Evolutionary conservation across 1,284 basidiomycete genomes (phyloP).

Genomic region (Amylostereum areolatum): DNA sequence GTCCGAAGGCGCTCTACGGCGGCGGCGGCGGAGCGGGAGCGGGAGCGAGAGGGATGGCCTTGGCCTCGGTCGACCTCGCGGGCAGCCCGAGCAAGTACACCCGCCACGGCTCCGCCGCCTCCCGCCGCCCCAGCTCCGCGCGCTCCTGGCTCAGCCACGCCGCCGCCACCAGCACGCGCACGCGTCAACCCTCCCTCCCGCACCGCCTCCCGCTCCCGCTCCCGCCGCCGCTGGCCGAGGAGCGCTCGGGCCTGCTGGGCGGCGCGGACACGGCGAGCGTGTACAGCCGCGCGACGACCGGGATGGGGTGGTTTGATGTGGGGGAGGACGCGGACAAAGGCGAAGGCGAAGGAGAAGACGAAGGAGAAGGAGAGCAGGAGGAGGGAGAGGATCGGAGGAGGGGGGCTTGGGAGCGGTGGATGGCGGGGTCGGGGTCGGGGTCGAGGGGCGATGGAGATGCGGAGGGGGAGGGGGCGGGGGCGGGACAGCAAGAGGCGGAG

Average conservation of each 20-base stretch:
- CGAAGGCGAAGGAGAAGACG: no score
- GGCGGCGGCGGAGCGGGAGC: slow-evolving; percentile 8
- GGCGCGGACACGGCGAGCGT: no score
- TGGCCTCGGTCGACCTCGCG: slow-evolving; percentile 9
- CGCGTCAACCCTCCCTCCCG: background rate
- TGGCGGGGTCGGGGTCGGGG: no score
- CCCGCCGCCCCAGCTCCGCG: slow-evolving; percentile 3
- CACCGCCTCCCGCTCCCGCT: background rate
- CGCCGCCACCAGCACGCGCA: background rate
- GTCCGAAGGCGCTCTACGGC: slow-evolving; percentile 14
- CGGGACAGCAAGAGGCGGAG: slow-evolving; percentile 2
- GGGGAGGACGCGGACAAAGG: no score
- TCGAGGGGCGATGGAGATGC: no score
- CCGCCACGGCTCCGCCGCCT: slow-evolving; percentile 21
- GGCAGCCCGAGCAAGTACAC: slow-evolving; percentile 29
- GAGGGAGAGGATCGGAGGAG: no score
- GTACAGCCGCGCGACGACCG: no score
- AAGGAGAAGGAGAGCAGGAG: no score
- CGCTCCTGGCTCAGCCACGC: slow-evolving; percentile 1
- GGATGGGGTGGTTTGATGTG: no score
- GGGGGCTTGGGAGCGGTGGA: no score
- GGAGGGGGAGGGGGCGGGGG: slow-evolving; percentile 3
- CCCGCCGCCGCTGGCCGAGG: no score
- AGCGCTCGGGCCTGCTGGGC: no score
- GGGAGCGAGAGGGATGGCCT: slow-evolving; percentile 19